Evolutionary conservation across 2,329 filamentous ascomycete genomes (phyloP).

Genomic region (Teratosphaeria gauchensis): DNA sequence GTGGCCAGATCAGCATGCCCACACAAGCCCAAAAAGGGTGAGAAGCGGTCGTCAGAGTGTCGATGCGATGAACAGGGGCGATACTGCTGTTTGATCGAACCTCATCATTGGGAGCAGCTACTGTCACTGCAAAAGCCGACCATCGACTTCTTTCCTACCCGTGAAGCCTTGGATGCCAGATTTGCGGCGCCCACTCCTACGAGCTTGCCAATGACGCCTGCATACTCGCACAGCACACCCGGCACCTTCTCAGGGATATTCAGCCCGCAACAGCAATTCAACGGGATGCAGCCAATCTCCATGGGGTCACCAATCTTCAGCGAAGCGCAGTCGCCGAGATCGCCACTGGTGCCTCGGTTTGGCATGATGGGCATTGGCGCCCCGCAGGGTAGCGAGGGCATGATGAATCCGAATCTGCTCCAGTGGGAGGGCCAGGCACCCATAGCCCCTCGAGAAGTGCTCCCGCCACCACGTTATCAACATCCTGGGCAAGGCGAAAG

Average conservation of each 20-base stretch:
- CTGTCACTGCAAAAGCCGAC: conserved; percentile 20
- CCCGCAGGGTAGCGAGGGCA: conserved; percentile 13
- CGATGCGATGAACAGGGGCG: conserved; percentile 26
- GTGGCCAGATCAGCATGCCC: conserved; percentile 23
- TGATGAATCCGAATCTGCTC: conserved; percentile 13
- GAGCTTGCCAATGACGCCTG: conserved; percentile 10
- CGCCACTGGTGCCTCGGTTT: conserved; percentile 16
- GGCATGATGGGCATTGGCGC: conserved; percentile 24
- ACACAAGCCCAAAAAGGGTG: conserved; percentile 26
- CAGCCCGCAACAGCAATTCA: neutral
- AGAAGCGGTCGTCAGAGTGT: conserved; percentile 25
- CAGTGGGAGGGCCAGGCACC: conserved; percentile 18
- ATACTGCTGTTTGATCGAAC: conserved; percentile 24
- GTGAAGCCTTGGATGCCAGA: conserved; percentile 19
- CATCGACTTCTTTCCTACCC: conserved; percentile 19
- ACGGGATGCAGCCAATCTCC: neutral
- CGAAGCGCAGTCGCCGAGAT: conserved; percentile 7
- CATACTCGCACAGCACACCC: conserved; percentile 4
- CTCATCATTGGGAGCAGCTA: conserved; percentile 22
- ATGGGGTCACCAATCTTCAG: conserved; percentile 8
- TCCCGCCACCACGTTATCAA: conserved; percentile 6
- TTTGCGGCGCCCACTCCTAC: conserved; percentile 6
- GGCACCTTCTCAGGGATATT: neutral
- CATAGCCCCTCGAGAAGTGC: conserved; percentile 13
- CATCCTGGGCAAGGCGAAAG: conserved; percentile 6